A percentile compares a stretch with the other conserved stretches of the same genome.
These are phyloP conservation scores for Diaporthe vaccinii DNA, from an alignment of 2,329 filamentous ascomycete species.

Conservation along the genomic window DNA sequence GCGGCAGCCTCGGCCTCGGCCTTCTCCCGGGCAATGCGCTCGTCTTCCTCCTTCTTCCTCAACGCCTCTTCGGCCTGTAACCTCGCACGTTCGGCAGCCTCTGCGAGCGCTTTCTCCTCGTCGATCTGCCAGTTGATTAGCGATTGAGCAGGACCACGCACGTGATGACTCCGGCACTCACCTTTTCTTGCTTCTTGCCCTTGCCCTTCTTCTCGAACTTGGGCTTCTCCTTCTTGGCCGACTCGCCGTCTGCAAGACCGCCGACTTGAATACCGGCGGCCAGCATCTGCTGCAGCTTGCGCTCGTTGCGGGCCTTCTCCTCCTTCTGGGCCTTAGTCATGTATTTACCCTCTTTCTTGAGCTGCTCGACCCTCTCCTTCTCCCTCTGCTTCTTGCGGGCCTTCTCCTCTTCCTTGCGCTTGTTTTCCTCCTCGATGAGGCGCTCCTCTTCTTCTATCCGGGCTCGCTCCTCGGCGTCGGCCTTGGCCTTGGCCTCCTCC, in stretches of 20 bases:
- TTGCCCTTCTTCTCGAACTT: conserved; percentile 79
- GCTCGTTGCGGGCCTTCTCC: conserved; percentile 82
- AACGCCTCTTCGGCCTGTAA: conserved; percentile 76
- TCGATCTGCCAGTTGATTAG: conserved; percentile 65
- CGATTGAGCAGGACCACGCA: no score
- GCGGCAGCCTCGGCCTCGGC: conserved; percentile 69
- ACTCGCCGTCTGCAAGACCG: conserved; percentile 65
- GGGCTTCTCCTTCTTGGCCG: conserved; percentile 81
- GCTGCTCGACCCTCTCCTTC: conserved; percentile 86
- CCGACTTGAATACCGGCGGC: conserved; percentile 82
- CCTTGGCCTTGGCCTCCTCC: conserved; percentile 72
- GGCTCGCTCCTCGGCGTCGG: conserved; percentile 71
- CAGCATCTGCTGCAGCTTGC: conserved; percentile 88
- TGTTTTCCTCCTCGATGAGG: conserved; percentile 74
- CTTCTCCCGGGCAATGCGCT: conserved; percentile 60
- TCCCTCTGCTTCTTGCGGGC: conserved; percentile 87
- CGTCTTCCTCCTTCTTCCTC: conserved; percentile 42
- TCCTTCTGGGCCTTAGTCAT: conserved; percentile 89
- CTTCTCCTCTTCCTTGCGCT: conserved; percentile 79
- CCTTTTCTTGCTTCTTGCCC: conserved; percentile 68
- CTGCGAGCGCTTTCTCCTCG: conserved; percentile 82
- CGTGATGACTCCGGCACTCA: conserved; percentile 48
- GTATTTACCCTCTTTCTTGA: conserved; percentile 90
- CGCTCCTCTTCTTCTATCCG: conserved; percentile 76
- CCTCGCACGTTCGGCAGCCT: conserved; percentile 80